These are phyloP conservation scores for Macrotyloma uniflorum DNA, from an alignment of 306 rosid genomes.

Conservation along the genomic window DNA sequence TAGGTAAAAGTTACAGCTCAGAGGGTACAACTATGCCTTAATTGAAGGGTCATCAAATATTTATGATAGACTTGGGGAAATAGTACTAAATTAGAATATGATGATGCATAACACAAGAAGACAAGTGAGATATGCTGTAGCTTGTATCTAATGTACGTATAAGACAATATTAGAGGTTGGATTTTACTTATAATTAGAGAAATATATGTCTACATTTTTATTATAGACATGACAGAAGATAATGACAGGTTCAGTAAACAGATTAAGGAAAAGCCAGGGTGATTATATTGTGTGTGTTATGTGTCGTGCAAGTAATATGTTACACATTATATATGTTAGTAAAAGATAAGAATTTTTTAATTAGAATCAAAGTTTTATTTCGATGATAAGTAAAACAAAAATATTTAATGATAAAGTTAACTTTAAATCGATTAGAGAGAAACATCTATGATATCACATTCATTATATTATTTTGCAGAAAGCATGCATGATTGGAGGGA, in stretches of 20 bases:
- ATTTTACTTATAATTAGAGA: background rate
- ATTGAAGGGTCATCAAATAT: background rate
- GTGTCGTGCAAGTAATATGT: background rate
- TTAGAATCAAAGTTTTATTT: too few species aligned
- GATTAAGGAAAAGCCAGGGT: background rate
- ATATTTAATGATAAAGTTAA: too few species aligned
- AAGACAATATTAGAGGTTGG: slow-evolving; percentile 16
- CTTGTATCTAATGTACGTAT: background rate
- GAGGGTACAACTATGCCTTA: background rate
- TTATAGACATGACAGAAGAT: background rate
- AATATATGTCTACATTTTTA: background rate
- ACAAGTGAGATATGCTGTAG: slow-evolving; percentile 1
- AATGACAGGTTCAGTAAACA: slow-evolving; percentile 24
- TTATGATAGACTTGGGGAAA: background rate
- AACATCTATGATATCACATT: too few species aligned
- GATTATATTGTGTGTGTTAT: background rate
- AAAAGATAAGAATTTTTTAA: too few species aligned
- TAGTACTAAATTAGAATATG: background rate
- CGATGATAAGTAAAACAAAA: too few species aligned
- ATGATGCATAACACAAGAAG: background rate
- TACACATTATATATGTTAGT: background rate
- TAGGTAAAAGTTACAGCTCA: background rate
- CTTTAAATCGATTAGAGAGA: too few species aligned
- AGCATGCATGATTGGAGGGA: slow-evolving; percentile 30
- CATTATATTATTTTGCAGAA: background rate